Conservation (phyloP, 2,329 filamentous ascomycete genomes). For the Blumeria hordei region DNA sequence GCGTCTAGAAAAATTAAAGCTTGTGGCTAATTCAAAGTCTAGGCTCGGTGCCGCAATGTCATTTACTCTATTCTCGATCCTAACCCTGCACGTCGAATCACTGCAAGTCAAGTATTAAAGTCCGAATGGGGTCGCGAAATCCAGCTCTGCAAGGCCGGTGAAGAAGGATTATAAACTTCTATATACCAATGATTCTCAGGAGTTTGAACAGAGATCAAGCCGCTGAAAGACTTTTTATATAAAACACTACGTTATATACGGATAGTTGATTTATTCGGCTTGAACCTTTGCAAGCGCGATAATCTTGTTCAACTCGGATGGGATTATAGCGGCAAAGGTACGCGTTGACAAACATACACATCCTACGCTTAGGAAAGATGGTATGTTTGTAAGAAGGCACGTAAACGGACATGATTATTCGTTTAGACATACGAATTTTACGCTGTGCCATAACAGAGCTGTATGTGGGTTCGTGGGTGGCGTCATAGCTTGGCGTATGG, state of each 20-base stretch:
- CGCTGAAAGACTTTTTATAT: not conserved
- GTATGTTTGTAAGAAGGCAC: not conserved
- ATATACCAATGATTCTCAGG: not conserved
- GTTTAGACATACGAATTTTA: not conserved
- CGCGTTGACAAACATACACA: not conserved
- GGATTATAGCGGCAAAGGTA: too few relatives aligned
- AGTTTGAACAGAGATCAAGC: not conserved
- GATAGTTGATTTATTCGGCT: not conserved
- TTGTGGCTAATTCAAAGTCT: slow-evolving; percentile 5
- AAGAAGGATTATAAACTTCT: slow-evolving; percentile 57
- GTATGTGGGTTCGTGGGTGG: too few relatives aligned
- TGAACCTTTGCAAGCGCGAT: not conserved
- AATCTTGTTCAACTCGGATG: not conserved
- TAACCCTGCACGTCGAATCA: slow-evolving; percentile 76
- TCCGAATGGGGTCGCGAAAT: slow-evolving; percentile 95
- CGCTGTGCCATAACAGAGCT: not conserved
- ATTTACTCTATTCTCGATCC: slow-evolving; percentile 97
- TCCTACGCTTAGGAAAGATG: not conserved
- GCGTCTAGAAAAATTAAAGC: slow-evolving; percentile 16
- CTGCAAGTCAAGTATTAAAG: slow-evolving; percentile 86
- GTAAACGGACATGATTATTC: not conserved
- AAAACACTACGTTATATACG: not conserved
- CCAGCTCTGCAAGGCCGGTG: slow-evolving; percentile 85
- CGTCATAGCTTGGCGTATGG: not conserved
- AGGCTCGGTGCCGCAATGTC: slow-evolving; percentile 94